Percentiles rank a stretch among this genome's conserved stretches.
These are phyloP conservation scores for Scutellaria minor DNA, from an alignment of 257 asterid genomes.

Conservation along the genomic window DNA sequence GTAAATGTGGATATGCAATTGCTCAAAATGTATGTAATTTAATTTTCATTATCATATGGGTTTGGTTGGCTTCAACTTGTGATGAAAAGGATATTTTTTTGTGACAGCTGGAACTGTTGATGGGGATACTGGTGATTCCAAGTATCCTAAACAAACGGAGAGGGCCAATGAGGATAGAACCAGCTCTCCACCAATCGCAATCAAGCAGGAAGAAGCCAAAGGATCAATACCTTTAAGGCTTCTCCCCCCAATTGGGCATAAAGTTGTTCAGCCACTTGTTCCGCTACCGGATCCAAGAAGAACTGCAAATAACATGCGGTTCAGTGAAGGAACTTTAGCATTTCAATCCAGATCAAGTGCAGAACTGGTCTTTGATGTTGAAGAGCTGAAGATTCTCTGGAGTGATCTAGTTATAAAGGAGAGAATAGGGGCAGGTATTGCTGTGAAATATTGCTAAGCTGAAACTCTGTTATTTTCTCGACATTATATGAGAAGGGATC, in stretches of 20 bases:
- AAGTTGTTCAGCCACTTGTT: conserved; percentile 48
- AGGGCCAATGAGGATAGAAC: conserved; percentile 49
- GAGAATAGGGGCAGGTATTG: conserved; percentile 85
- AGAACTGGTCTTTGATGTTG: conserved; percentile 56
- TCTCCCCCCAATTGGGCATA: conserved; percentile 51
- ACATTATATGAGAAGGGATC: conserved; percentile 13
- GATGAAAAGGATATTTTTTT: conserved; percentile 4
- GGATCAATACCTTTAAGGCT: conserved; percentile 43
- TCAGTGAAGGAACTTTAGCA: conserved; percentile 49
- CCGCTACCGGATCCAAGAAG: conserved; percentile 48
- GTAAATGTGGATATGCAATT: conserved; percentile 7
- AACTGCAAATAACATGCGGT: conserved; percentile 42
- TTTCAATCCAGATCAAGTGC: conserved; percentile 52
- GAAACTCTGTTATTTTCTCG: conserved; percentile 1
- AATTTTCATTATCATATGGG: conserved; percentile 9
- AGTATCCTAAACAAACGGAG: conserved; percentile 48
- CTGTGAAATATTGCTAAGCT: conserved; percentile 27
- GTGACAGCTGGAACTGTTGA: conserved; percentile 51
- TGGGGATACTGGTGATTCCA: conserved; percentile 50
- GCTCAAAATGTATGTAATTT: conserved; percentile 19
- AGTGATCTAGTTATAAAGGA: conserved; percentile 77
- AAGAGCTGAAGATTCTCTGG: conserved; percentile 79
- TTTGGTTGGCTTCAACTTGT: conserved; percentile 20
- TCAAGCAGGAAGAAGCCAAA: conserved; percentile 52
- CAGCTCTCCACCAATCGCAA: conserved; percentile 41